Evolutionary conservation across 805 yeast genomes (phyloP), one percentile per base, ranked within the genome.

Genomic region (Candida krabiensis): DNA sequence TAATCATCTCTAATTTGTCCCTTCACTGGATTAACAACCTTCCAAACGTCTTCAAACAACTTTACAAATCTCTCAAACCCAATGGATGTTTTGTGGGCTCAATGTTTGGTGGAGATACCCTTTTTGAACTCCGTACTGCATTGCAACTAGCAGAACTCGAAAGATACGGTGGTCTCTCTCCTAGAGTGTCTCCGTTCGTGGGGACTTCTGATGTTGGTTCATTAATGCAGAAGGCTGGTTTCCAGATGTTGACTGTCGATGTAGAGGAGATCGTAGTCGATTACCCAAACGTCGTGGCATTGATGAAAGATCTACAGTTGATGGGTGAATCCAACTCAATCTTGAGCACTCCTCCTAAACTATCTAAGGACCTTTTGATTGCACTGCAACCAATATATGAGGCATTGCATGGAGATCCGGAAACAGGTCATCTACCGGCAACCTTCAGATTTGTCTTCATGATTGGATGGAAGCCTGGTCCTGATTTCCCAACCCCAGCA

Each of bases 391-490:
- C 86, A 18, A 84, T 87, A 24, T 87, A 87, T 58, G 70, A 70
- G 46, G 66, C 77, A 5, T 65, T 87, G 57, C 91, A 87, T 56
- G 89, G 88, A 2, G 86, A 76, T 42, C 65, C 62, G 2, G 47
- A 65, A 12, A 77, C 67, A 48, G 51, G 61, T 1, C 65, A 78
- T 0, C 57, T 86, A n/a, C 95, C 95, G 1, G 89, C 87, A 8
- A 86, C 95, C 0, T 87, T 77, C 62, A 67, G 87, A 43, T 76
- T 87, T 37, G 77, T 86, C 18, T 83, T 82, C 56, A 82, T 86
- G 88, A 84, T 87, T 55, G 96, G 95, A 3, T 87, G 96, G 96
- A 87, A 85, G 58, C 79, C 81, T 47, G 74, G 86, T 38, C 75
- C 76, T 5, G 56, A 62, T 34, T 87, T 85, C 56, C 88, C 90